Evolutionary conservation across 2,329 filamentous ascomycete genomes (phyloP), one percentile per base, ranked within the genome.

Genomic region (Nakataea oryzae): DNA sequence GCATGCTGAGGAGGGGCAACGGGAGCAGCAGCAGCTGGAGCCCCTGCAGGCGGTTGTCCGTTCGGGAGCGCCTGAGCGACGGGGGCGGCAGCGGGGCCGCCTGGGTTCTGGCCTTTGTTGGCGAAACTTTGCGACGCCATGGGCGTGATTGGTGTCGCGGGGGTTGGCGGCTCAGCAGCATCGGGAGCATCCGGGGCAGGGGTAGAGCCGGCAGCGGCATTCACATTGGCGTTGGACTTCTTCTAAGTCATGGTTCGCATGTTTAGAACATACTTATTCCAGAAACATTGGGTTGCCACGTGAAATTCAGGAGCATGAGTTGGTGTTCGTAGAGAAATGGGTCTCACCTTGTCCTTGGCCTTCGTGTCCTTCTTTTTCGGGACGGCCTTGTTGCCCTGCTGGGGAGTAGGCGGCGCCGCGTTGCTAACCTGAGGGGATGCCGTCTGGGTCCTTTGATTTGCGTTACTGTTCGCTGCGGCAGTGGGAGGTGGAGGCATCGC

Each of bases 321-420:
- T n/a, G 21, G 17, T 50, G 41, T 50, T n/a, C 17, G 41, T 50
- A n/a, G 21, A 9, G 41, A n/a, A n/a, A 24, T n/a, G 21, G 17
- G 13, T 5, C 32, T 76, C 82, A 90, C 88, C 86, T 91, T 90
- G 63, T 76, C 79, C 74, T 87, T 89, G 6, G 83, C 78, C 74
- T 87, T 88, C 6, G 76, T 77, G 34, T 86, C 85, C 78, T 91
- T 90, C 82, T 93, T 93, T 74, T 91, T 92, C 1, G 89, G 88
- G 41, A 84, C 86, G 4, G 87, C 75, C 78, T 93, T 93, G 70
- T 86, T 87, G 1, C 79, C 73, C 70, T 91, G 88, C 60, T 85
- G 86, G 1, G 90, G 90, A 4, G 90, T 95, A 1, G 90, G 90
- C 1, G 90, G 90, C 47, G 87, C 88, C 8, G 85, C 81, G 63